These are phyloP conservation scores for Termitomyces sp. DNA, from an alignment of 768 basidiomycete genomes.

Conservation along the genomic window DNA sequence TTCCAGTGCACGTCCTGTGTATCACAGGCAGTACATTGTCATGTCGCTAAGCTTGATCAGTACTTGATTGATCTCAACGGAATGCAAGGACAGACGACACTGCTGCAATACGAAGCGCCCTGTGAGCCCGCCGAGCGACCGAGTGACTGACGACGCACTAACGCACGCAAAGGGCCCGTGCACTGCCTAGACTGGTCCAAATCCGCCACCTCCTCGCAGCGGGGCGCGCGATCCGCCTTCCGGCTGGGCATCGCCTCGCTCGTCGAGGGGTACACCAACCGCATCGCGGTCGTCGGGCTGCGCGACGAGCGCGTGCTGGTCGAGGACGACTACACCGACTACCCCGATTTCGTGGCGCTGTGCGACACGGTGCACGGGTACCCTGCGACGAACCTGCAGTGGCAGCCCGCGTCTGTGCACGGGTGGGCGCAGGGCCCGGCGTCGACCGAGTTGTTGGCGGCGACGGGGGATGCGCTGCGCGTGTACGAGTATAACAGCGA, in stretches of 20 bases:
- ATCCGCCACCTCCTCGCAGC: constrained; percentile 67
- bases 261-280: constrained; percentile 78
- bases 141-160: background rate
- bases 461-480: constrained; percentile 88
- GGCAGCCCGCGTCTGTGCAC: constrained; percentile 77
- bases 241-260: constrained; percentile 85
- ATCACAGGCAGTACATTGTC: no score
- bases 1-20: no score
- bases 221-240: constrained; percentile 66
- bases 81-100: constrained; percentile 61
- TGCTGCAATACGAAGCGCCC: constrained; percentile 81
- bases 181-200: constrained; percentile 89
- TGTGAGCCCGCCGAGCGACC: constrained; percentile 51
- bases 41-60: no score
- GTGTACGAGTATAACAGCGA: constrained; percentile 88
- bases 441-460: constrained; percentile 80
- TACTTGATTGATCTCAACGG: background rate
- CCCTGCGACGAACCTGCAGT: constrained; percentile 89
- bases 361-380: constrained; percentile 85
- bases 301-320: constrained; percentile 86
- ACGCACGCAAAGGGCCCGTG: constrained; percentile 61
- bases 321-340: constrained; percentile 78
- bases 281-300: constrained; percentile 72
- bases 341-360: constrained; percentile 82
- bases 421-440: constrained; percentile 66